Base-by-base conservation (phyloP, 2,329 filamentous ascomycete genomes). In the Achaetomium macrosporum region DNA sequence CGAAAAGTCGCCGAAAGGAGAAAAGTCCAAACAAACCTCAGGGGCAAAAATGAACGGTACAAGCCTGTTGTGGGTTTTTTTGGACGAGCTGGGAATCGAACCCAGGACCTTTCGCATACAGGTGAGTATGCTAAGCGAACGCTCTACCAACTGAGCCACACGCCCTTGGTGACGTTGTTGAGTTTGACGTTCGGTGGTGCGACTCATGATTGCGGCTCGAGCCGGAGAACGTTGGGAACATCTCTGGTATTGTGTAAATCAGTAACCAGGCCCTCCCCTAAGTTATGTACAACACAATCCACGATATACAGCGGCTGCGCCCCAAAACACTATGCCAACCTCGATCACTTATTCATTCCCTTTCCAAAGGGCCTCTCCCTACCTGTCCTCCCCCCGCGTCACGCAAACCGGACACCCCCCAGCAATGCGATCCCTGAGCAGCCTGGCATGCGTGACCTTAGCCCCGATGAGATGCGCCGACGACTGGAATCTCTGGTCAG, bases 391-490 rank as follows among this genome's bases (percentile, higher is more conserved):
- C 48, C 19, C 41, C 36, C 19, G 46, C 19, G 50, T 43, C 50
- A 61, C 65, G 62, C 83, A 86, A 16, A 84, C 72, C 0, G 83
- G 81, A 69, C 85, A 88, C 0, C 84, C 85, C 9, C 76, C 78
- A 42, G 76, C 72, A 35, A 92, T 76, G 56, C 82, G 82, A 62
- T 91, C 87, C 60, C 84, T 78, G 55, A 96, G 70, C 50, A 96
- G 67, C 58, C 90, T 80, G 37, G 91, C 90, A 65, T 90, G 88
- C 58, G 88, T 93, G 29, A 96, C 90, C 70, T 96, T 96, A 30
- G 85, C 82, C 0, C 89, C 88, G 7, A 97, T 88, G 52, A 85
- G 76, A 8, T 79, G 77, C 29, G 42, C 29, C 39, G 47, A 40
- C 30, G 50, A 31, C 51, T 67, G 15, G 13, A n/a, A 69, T 15